Conservation (phyloP, 2,329 filamentous ascomycete genomes). For the Capronia epimyces region DNA sequence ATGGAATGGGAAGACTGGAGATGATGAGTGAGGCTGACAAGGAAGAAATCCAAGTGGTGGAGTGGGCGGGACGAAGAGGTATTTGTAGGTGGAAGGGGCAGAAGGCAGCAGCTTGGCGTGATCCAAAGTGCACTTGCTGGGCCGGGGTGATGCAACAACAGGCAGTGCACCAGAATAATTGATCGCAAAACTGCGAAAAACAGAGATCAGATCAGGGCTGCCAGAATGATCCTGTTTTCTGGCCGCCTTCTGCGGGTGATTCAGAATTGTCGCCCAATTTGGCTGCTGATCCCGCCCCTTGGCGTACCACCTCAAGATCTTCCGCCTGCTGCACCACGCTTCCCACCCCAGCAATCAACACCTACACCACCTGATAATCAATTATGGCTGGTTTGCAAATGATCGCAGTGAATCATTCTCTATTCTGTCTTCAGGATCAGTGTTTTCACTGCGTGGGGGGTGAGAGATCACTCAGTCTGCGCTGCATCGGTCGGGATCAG, state of each 20-base stretch:
- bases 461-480: constrained; percentile 20
- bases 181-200: constrained; percentile 11
- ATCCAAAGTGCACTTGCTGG: constrained; percentile 7
- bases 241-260: constrained; percentile 19
- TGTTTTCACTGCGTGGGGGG: constrained; percentile 7
- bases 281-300: constrained; percentile 18
- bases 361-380: constrained; percentile 14
- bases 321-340: neutral
- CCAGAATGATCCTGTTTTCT: constrained; percentile 9
- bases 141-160: neutral
- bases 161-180: constrained; percentile 17
- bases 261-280: constrained; percentile 19
- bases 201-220: constrained; percentile 23
- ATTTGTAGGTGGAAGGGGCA: constrained; percentile 26
- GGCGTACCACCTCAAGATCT: constrained; percentile 26
- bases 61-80: constrained; percentile 25
- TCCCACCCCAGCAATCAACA: constrained; percentile 4
- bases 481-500: neutral
- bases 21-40: constrained; percentile 31
- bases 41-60: constrained; percentile 30
- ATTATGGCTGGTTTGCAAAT: constrained; percentile 12
- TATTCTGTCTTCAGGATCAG: constrained; percentile 17
- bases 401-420: neutral
- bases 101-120: constrained; percentile 28
- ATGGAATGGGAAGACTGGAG: constrained; percentile 34